Evolutionary conservation across 2,329 filamentous ascomycete genomes (phyloP).

Genomic region (Aspergillus sp.): DNA sequence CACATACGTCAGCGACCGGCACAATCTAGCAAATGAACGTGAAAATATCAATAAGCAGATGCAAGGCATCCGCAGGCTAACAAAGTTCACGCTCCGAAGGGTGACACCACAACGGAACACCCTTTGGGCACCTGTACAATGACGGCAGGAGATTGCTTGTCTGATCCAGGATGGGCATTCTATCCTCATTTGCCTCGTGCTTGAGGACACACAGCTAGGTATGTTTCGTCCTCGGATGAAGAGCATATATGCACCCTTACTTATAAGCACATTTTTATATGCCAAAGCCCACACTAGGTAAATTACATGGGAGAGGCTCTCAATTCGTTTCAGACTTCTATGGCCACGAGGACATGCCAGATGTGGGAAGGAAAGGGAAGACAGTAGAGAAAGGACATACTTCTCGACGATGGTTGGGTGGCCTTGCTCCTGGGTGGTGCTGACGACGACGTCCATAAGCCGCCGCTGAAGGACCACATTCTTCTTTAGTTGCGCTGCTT

Average conservation of each 20-base stretch:
- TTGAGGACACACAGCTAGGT: constrained; percentile 13
- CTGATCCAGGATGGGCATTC: not conserved
- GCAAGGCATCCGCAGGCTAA: not conserved
- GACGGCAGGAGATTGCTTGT: constrained; percentile 1
- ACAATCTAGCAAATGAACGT: not conserved
- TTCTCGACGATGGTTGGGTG: constrained; percentile 52
- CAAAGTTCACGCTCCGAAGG: not conserved
- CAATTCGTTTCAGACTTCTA: constrained; percentile 40
- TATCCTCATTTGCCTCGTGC: constrained; percentile 2
- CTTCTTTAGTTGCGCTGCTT: constrained; percentile 57
- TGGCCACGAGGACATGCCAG: constrained; percentile 33
- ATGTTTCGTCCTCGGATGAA: constrained; percentile 13
- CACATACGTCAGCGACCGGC: constrained; percentile 30
- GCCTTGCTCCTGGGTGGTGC: constrained; percentile 45
- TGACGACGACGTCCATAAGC: constrained; percentile 56
- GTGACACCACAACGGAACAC: not conserved
- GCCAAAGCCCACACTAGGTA: constrained; percentile 29
- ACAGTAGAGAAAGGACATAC: constrained; percentile 43
- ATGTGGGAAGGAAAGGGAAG: constrained; percentile 17
- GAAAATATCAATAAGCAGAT: not conserved
- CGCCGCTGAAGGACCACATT: constrained; percentile 61
- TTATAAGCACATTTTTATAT: constrained; percentile 31
- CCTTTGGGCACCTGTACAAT: not conserved
- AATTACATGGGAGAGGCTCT: constrained; percentile 40
- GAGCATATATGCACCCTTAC: constrained; percentile 27